Conservation (phyloP, 352 stramenopile genomes). For the Pythium phragmiticola region DNA sequence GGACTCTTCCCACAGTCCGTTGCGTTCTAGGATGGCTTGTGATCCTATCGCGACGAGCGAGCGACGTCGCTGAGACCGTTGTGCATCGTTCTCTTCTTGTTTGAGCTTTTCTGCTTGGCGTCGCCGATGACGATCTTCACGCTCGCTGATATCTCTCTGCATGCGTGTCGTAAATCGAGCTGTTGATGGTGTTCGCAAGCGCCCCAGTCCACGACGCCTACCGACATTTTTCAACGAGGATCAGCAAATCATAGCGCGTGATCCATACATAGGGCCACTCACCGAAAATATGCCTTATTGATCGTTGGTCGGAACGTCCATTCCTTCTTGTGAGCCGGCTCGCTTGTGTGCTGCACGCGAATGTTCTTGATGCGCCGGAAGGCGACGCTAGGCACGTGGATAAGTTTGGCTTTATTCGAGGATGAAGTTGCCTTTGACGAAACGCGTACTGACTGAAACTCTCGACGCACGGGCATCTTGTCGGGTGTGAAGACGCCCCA, state of each 20-base stretch:
- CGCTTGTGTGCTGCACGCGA: constrained; percentile 8
- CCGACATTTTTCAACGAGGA: neutral
- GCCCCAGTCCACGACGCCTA: constrained; percentile 18
- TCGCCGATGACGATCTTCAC: constrained; percentile 27
- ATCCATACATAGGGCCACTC: neutral
- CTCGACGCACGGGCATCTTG: constrained; percentile 42
- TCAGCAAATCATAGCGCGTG: neutral
- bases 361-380: constrained; percentile 16
- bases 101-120: constrained; percentile 26
- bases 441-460: constrained; percentile 1
- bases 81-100: constrained; percentile 24
- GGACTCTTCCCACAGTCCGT: constrained; percentile 49
- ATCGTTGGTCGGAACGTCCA: constrained; percentile 58
- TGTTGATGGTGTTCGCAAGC: constrained; percentile 6
- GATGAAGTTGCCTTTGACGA: constrained; percentile 1
- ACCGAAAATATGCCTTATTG: constrained; percentile 35
- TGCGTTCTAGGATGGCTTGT: constrained; percentile 47
- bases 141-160: constrained; percentile 44
- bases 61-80: neutral
- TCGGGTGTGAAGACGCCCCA: constrained; percentile 56
- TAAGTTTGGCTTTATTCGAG: constrained; percentile 11
- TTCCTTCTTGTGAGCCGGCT: constrained; percentile 31
- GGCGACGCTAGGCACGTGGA: constrained; percentile 20
- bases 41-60: constrained; percentile 52
- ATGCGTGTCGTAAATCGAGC: constrained; percentile 31